Evolutionary conservation across 768 basidiomycete species (phyloP), one percentile per base, ranked within the genome.

Genomic region (Phaeolepiota aurea): DNA sequence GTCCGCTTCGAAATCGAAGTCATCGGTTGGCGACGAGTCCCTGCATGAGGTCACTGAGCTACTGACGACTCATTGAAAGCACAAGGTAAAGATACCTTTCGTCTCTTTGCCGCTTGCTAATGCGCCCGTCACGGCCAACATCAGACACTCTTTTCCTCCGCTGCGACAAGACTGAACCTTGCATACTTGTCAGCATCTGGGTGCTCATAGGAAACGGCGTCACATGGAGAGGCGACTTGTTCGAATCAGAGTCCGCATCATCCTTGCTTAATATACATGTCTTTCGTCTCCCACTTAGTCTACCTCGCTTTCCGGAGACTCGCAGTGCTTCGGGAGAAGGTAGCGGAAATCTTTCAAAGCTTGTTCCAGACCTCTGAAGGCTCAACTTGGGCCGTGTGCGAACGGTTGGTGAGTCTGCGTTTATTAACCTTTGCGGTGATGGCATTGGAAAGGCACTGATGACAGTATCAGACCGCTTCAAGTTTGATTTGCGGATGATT

Each of bases 151-250:
- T 53, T 57, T 25, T 31, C 47, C 33, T 9, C 33, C 33, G 33
- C 16, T 35, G n/a, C 14, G 20, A 42, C 44, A 47, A 34, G 33
- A 9, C 20, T 40, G 5, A 42, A 46, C 28, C 9, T 51, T 49
- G 2, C 50, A 51, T 11, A 53, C 49, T 14, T 33, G 57, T 52
- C 2, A 76, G 57, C 31, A 69, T 41, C 38, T 71, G 65, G 1
- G 67, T 62, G 37, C 57, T 66, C 74, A 81, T 69, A 11, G 62
- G 63, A 39, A 64, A 65, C 5, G 47, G 52, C 22, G 54, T 9
- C 10, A 14, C 28, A 14, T 28, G 11, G 38, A 19, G 38, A n/a
- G n/a, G n/a, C n/a, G n/a, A n/a, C n/a, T n/a, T n/a, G 13, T 7
- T 41, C 21, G 18, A 12, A 15, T 15, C 25, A 15, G 22, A 11